These are phyloP conservation scores for Gastrolobium bilobum DNA, from an alignment of 306 rosid genomes.

Conservation along the genomic window DNA sequence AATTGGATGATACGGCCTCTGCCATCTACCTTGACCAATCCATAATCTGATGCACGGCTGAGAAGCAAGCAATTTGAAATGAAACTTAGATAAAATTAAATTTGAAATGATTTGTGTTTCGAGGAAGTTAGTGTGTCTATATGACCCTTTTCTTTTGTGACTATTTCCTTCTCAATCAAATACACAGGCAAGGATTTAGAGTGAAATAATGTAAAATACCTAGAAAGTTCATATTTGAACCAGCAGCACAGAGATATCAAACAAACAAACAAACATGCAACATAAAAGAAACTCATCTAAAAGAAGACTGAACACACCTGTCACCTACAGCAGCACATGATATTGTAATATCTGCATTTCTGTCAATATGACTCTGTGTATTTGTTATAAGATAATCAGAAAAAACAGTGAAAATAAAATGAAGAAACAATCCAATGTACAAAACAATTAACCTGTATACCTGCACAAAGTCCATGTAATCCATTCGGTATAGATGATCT, in stretches of 20 bases:
- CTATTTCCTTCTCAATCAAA: conserved; percentile 5
- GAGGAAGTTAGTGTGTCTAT: conserved; percentile 14
- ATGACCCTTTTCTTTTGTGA: not conserved
- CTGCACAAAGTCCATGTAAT: conserved; percentile 92
- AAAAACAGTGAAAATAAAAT: conserved; percentile 25
- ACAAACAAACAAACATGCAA: not conserved
- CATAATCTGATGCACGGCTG: conserved; percentile 93
- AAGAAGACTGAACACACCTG: conserved; percentile 67
- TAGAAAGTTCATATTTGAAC: conserved; percentile 14
- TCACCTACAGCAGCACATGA: conserved; percentile 76
- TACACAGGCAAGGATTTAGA: not conserved
- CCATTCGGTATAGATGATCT: conserved; percentile 96
- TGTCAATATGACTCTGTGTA: conserved; percentile 78
- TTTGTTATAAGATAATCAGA: conserved; percentile 45
- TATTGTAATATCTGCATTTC: conserved; percentile 82
- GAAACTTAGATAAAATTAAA: conserved; percentile 36
- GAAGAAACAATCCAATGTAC: conserved; percentile 9
- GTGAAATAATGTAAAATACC: not conserved
- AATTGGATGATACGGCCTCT: conserved; percentile 76
- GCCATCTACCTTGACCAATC: conserved; percentile 82
- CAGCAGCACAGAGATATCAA: conserved; percentile 18
- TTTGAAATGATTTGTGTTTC: not conserved
- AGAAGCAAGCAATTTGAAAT: conserved; percentile 44
- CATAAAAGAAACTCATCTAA: conserved; percentile 8
- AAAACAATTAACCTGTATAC: conserved; percentile 51